Evolutionary conservation across 1,284 basidiomycete species (phyloP).

Genomic region (Leccinum fuscescens): DNA sequence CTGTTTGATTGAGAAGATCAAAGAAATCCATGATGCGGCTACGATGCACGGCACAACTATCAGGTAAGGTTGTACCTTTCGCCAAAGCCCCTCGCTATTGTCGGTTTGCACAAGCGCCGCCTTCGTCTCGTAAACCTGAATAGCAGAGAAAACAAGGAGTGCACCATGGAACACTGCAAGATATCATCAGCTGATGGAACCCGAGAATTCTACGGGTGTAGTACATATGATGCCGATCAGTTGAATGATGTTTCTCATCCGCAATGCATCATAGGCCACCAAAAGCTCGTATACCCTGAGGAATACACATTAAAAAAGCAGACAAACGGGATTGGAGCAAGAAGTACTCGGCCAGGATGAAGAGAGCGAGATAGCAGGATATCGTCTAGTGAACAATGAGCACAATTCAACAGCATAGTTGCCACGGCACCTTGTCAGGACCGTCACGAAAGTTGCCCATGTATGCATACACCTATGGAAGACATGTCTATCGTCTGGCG

Average conservation of each 20-base stretch:
- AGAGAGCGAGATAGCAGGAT: conserved; percentile 78
- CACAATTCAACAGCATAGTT: conserved; percentile 3
- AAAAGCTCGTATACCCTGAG: conserved; percentile 66
- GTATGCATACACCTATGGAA: conserved; percentile 50
- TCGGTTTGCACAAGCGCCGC: conserved; percentile 46
- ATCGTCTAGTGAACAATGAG: conserved; percentile 53
- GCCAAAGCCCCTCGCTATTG: conserved; percentile 35
- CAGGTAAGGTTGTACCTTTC: conserved; percentile 46
- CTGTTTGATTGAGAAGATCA: conserved; percentile 54
- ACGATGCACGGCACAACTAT: conserved; percentile 56
- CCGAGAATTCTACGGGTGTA: conserved; percentile 20
- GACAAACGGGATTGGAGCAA: not conserved
- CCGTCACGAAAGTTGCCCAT: conserved; percentile 35
- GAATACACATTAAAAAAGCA: not conserved
- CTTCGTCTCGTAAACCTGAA: conserved; percentile 72
- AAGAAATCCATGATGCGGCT: conserved; percentile 48
- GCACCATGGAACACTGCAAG: conserved; percentile 69
- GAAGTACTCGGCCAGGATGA: conserved; percentile 71
- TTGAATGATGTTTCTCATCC: conserved; percentile 74
- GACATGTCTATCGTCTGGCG: conserved; percentile 1
- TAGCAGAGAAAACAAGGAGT: conserved; percentile 66
- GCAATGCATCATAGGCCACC: conserved; percentile 75
- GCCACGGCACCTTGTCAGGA: conserved; percentile 51
- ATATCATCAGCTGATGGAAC: conserved; percentile 12
- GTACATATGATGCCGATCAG: conserved; percentile 68